Base-by-base conservation (phyloP, 305 asterid species). In the Withania somnifera region DNA sequence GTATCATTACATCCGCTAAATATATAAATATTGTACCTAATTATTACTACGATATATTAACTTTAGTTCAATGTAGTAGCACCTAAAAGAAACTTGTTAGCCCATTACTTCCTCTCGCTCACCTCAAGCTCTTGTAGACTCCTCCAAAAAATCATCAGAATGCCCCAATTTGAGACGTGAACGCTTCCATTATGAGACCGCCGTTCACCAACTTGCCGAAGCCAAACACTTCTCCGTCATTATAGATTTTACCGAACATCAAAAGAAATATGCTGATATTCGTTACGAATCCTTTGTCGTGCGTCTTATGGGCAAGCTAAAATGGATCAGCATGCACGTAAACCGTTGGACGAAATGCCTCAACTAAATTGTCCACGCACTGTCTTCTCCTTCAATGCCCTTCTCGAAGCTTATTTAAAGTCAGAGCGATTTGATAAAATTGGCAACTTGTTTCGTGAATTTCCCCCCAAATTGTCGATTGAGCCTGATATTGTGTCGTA, bases 281-380 rank as follows among this genome's bases (percentile, higher is more conserved):
- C 78, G 80, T 3, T 32, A 84, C 0, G 93, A 91, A 68, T 34
- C 36, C 20, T 91, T 90, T 50, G 82, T 69, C 3, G 78, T 77
- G 50, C 90, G 91, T 52, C 87, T 90, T 89, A 85, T 17, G 92
- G 94, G 0, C 13, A 86, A 57, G 89, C 89, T 38, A 81, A 86
- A 9, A 89, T 91, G 95, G 47, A 77, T 20, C 83, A 84, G 6
- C 87, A 83, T 11, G 92, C 93, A 11, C 83, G 79, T 64, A 82
- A 89, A 17, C 52, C 90, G 91, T 91, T 91, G 86, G 94, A 89
- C 24, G 91, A 90, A 90, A 82, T 91, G 89, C 94, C 94, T 20
- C 78, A 85, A 24, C 76, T 90, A 71, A 86, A 81, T 2, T 91
- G 94, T 81, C 86, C 86, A 2, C 88, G 89, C 5, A 89, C 91